These are phyloP conservation scores for Blastobotrys muscicola DNA, from an alignment of 805 yeast species.

Conservation along the genomic window DNA sequence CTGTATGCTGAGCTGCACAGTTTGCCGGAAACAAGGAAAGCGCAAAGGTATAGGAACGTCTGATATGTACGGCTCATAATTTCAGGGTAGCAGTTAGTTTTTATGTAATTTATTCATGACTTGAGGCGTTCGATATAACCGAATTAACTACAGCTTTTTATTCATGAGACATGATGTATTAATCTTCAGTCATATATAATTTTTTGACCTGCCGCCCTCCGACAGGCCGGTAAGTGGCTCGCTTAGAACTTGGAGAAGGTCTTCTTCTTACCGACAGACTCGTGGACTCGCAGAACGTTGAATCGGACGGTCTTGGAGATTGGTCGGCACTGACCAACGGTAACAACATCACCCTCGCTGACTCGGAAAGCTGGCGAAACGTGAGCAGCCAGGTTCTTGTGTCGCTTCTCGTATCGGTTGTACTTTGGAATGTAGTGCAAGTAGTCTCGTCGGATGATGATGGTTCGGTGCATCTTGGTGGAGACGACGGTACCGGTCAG, in stretches of 20 bases:
- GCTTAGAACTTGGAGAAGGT: conserved; percentile 93
- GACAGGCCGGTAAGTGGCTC: background rate
- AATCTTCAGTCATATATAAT: too few species aligned
- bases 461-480: conserved; percentile 99
- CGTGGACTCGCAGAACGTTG: conserved; percentile 94
- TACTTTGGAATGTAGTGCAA: conserved; percentile 99
- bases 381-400: conserved; percentile 99
- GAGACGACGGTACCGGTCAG: conserved; percentile 99
- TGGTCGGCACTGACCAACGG: conserved; percentile 99
- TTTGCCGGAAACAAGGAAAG: conserved; percentile 4
- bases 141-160: background rate
- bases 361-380: conserved; percentile 99
- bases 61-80: too few species aligned
- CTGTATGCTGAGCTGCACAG: conserved; percentile 16
- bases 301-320: conserved; percentile 99
- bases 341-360: conserved; percentile 95
- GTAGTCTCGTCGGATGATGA: conserved; percentile 99
- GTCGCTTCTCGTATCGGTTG: conserved; percentile 99
- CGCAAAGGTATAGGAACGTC: too few species aligned
- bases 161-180: too few species aligned
- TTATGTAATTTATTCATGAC: too few species aligned
- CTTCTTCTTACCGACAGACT: conserved; percentile 76
- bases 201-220: background rate
- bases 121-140: too few species aligned
- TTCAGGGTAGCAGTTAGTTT: too few species aligned